Conservation (phyloP, 805 yeast species). For the Suhomyces faveliae region DNA sequence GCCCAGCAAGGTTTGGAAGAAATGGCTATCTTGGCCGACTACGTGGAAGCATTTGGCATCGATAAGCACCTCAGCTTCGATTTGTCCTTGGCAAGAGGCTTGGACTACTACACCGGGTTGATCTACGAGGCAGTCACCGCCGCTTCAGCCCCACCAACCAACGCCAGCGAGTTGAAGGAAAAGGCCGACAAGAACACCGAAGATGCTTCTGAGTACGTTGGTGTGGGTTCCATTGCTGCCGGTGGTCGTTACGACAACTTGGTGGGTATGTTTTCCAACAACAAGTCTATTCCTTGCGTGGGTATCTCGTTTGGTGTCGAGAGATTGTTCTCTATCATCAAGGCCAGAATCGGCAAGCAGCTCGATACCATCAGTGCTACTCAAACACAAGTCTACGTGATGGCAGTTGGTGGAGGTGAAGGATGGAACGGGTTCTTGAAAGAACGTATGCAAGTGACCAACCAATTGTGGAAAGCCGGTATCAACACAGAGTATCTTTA, state of each 20-base stretch:
- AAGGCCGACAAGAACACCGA: conserved; percentile 58
- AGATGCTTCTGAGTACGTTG: conserved; percentile 94
- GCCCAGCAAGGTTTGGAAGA: conserved; percentile 83
- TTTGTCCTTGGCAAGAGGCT: conserved; percentile 93
- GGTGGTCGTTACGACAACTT: conserved; percentile 98
- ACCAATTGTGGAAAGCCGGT: conserved; percentile 81
- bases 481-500: conserved; percentile 89
- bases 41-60: conserved; percentile 80
- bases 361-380: conserved; percentile 71
- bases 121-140: conserved; percentile 95
- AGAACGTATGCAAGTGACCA: conserved; percentile 87
- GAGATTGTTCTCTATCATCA: conserved; percentile 85
- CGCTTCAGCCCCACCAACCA: conserved; percentile 92
- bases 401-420: conserved; percentile 99
- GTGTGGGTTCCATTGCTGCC: conserved; percentile 97
- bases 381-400: conserved; percentile 88
- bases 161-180: conserved; percentile 65
- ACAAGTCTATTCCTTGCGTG: conserved; percentile 93
- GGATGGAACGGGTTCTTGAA: conserved; percentile 91
- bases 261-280: conserved; percentile 94
- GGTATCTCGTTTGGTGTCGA: conserved; percentile 98
- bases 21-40: conserved; percentile 70
- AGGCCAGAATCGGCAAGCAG: conserved; percentile 61
- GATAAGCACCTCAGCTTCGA: conserved; percentile 73
- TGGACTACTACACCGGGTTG: conserved; percentile 95